Conservation (phyloP, 441 rosid species). For the Capsella rubella region DNA sequence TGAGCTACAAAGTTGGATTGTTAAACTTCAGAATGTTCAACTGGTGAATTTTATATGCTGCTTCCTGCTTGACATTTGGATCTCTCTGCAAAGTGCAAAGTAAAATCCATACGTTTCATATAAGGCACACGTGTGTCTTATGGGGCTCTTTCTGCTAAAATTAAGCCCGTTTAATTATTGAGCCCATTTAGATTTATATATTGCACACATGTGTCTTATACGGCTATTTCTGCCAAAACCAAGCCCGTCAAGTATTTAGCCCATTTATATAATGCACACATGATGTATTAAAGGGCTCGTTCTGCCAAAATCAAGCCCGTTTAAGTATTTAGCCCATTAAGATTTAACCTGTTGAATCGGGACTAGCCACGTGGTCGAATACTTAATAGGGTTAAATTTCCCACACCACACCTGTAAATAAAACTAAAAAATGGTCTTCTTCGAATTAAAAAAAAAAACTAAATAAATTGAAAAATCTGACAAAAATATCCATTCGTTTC, state of each 20-base stretch:
- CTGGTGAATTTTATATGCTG: background rate
- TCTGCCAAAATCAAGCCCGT: background rate
- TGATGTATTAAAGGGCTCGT: background rate
- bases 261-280: too few relatives aligned
- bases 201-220: too few relatives aligned
- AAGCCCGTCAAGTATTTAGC: too few relatives aligned
- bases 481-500: constrained; percentile 42
- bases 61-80: background rate
- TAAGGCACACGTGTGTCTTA: too few relatives aligned
- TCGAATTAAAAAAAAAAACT: too few relatives aligned
- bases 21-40: constrained; percentile 14
- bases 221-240: too few relatives aligned
- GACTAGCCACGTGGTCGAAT: constrained; percentile 7
- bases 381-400: background rate
- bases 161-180: too few relatives aligned
- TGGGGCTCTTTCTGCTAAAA: too few relatives aligned
- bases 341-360: background rate
- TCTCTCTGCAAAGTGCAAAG: background rate
- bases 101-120: background rate
- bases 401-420: background rate
- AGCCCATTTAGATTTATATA: too few relatives aligned
- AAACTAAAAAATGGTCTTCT: background rate
- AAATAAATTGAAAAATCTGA: background rate
- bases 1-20: constrained; percentile 2
- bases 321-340: constrained; percentile 2